These are phyloP conservation scores for Cyclocybe cylindracea DNA, from an alignment of 768 basidiomycete genomes.

Conservation along the genomic window DNA sequence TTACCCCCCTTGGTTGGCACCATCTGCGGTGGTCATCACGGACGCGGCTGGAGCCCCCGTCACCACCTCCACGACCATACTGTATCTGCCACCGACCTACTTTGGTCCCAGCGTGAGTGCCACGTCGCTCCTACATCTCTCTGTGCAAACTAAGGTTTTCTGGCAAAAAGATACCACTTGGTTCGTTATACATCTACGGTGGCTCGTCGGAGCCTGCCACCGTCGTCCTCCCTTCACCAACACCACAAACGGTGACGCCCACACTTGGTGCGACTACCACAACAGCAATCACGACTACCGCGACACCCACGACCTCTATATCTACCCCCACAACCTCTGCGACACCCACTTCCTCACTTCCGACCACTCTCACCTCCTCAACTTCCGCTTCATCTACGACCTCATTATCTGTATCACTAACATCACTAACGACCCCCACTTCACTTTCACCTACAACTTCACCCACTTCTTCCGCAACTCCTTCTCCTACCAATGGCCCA, in stretches of 20 bases:
- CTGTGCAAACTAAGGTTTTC: slow-evolving; percentile 1
- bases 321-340: slow-evolving; percentile 27
- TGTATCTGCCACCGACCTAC: slow-evolving; percentile 76
- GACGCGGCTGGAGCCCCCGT: slow-evolving; percentile 52
- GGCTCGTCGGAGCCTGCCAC: slow-evolving; percentile 69
- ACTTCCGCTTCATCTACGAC: slow-evolving; percentile 32
- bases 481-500: slow-evolving; percentile 11
- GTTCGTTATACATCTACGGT: slow-evolving; percentile 71
- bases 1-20: slow-evolving; percentile 74
- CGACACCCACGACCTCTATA: slow-evolving; percentile 25
- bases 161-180: slow-evolving; percentile 66
- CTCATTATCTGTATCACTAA: slow-evolving; percentile 24
- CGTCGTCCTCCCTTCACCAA: slow-evolving; percentile 16
- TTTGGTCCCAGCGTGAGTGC: slow-evolving; percentile 76
- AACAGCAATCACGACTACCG: slow-evolving; percentile 25
- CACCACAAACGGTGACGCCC: slow-evolving; percentile 6
- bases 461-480: slow-evolving; percentile 17
- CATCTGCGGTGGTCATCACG: slow-evolving; percentile 51
- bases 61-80: slow-evolving; percentile 55
- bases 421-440: slow-evolving; percentile 17
- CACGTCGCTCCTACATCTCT: slow-evolving; percentile 13
- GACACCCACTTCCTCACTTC: slow-evolving; percentile 30
- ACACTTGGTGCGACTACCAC: slow-evolving; percentile 9
- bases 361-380: slow-evolving; percentile 28
- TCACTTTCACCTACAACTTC: slow-evolving; percentile 20